These are phyloP conservation scores for Diaporthe sp. DNA, from an alignment of 2,329 filamentous ascomycete genomes.

Conservation along the genomic window DNA sequence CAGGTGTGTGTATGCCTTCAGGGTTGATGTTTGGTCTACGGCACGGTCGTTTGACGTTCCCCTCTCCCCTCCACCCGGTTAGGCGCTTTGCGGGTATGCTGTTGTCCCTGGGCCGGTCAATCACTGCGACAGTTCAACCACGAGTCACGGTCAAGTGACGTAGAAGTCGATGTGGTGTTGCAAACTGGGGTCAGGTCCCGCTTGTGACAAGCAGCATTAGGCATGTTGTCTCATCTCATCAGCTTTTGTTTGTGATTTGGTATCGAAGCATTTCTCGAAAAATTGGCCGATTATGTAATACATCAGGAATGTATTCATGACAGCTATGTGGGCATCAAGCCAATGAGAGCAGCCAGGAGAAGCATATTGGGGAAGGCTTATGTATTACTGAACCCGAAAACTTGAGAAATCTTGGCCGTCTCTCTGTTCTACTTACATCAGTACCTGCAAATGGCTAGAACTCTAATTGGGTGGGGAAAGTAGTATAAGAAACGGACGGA, in stretches of 20 bases:
- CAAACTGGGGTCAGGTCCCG: background rate
- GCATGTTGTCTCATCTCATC: background rate
- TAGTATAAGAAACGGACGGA: background rate
- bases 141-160: background rate
- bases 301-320: background rate
- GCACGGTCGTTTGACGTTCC: background rate
- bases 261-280: background rate
- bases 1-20: background rate
- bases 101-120: background rate
- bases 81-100: background rate
- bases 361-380: no score
- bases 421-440: background rate
- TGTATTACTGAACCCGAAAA: background rate
- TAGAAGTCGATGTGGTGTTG: background rate
- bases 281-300: background rate
- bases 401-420: background rate
- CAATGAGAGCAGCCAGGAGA: background rate
- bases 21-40: background rate
- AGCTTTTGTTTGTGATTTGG: background rate
- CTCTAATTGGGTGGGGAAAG: background rate
- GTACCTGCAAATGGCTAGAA: background rate
- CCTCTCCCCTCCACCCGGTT: background rate
- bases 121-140: background rate
- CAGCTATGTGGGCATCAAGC: background rate
- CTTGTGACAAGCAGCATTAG: background rate